A percentile compares a stretch with the other conserved stretches of the same genome.
Conservation (phyloP, 306 rosid genomes). For the Inga leiocalycina region DNA sequence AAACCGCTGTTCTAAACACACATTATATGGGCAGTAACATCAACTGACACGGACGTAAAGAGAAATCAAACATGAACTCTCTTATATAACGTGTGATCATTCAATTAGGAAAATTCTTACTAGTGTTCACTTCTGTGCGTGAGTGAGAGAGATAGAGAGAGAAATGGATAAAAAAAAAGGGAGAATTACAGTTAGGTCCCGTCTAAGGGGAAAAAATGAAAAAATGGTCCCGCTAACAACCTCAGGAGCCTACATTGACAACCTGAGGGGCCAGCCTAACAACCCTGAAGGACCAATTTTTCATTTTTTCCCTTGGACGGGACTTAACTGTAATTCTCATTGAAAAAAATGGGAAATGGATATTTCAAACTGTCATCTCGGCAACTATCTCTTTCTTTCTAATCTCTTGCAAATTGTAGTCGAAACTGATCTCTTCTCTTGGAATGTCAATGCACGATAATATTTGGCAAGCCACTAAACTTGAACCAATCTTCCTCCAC, state of each 20-base stretch:
- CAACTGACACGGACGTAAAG: neutral
- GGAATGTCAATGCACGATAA: neutral
- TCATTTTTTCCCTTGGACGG: too few species aligned
- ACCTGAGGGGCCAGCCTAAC: too few species aligned
- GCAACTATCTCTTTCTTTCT: slow-evolving; percentile 7
- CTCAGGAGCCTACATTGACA: too few species aligned
- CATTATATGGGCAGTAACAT: neutral
- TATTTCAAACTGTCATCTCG: neutral
- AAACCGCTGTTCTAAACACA: too few species aligned
- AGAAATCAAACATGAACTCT: neutral
- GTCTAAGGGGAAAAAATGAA: too few species aligned
- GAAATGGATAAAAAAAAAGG: neutral
- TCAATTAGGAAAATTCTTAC: neutral
- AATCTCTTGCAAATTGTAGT: neutral
- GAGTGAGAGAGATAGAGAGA: slow-evolving; percentile 17
- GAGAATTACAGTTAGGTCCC: too few species aligned
- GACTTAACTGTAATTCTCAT: too few species aligned
- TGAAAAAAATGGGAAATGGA: neutral
- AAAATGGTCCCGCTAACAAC: too few species aligned
- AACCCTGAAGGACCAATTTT: too few species aligned
- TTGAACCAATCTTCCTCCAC: neutral
- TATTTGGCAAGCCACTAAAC: slow-evolving; percentile 10
- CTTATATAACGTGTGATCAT: slow-evolving; percentile 1
- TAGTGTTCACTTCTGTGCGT: neutral
- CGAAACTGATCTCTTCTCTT: slow-evolving; percentile 7